Evolutionary conservation across 768 basidiomycete genomes (phyloP), one percentile per base, ranked within the genome.

Genomic region (Suillus subalutaceus): DNA sequence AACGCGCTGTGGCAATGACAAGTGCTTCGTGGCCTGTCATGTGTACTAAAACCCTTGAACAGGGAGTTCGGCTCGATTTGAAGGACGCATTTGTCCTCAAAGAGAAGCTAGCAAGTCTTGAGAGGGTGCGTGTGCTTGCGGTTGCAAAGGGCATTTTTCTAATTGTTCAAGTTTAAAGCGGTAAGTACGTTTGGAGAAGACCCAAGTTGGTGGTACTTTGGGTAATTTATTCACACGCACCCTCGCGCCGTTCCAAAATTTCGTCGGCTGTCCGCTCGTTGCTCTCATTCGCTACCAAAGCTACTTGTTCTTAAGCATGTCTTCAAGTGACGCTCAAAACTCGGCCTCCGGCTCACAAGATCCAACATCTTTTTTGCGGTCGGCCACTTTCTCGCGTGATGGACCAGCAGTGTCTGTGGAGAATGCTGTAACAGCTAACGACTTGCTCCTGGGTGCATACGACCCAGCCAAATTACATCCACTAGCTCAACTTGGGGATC

Each of bases 391-490:
- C 69, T 82, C 86, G 59, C 78, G 80, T 56, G 73, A 79, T 52
- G 71, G 71, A 20, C 23, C 83, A 30, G 67, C 80, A 60, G 63
- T 64, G 58, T 72, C 82, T 52, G 79, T 82, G 65, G 87, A 86
- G 65, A 82, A 83, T 75, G 84, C 88, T 63, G 87, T 91, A 65
- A 93, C 93, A 62, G 94, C 96, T 56, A 87, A 89, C 65, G 94
- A 96, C 83, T 82, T 98, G 71, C 90, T 98, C 71, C 83, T 88
- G 80, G 89, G 89, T 70, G 86, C 91, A 13, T 96, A 94, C 80
- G 96, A 98, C 82, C 93, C 96, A 63, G 86, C 94, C 62, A 90
- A 88, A 80, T 85, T 99, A 64, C 97, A 99, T 77, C 97, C 97
- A 64, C 83, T 99, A 73, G 96, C 97, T 55, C 90, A 90, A 64